Evolutionary conservation across 495 filamentous ascomycete genomes (phyloP).

Genomic region (Paragyromitra xinjiangensis): DNA sequence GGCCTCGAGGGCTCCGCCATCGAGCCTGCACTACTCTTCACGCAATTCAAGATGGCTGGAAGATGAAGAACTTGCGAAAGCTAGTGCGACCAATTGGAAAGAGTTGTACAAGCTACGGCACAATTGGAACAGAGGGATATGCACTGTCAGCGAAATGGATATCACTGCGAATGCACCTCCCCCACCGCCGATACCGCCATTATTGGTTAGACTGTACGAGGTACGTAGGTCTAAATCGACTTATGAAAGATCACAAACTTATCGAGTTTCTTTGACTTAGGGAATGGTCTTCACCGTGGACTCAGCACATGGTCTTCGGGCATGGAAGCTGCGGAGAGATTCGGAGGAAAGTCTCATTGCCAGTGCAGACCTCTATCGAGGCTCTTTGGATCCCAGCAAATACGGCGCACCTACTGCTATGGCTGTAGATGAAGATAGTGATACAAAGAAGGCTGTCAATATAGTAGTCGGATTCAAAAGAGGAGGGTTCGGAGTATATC

Average conservation of each 20-base stretch:
- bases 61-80: slow-evolving; percentile 68
- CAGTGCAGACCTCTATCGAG: slow-evolving; percentile 58
- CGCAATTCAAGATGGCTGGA: slow-evolving; percentile 85
- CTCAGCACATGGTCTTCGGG: slow-evolving; percentile 71
- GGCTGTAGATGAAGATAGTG: slow-evolving; percentile 65
- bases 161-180: slow-evolving; percentile 64
- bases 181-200: slow-evolving; percentile 63
- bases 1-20: slow-evolving; percentile 60
- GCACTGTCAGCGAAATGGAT: slow-evolving; percentile 77
- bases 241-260: slow-evolving; percentile 23
- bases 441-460: slow-evolving; percentile 60
- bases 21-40: slow-evolving; percentile 72
- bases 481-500: slow-evolving; percentile 77
- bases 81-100: slow-evolving; percentile 78
- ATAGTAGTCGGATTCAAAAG: slow-evolving; percentile 79
- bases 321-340: slow-evolving; percentile 74
- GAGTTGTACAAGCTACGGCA: slow-evolving; percentile 86
- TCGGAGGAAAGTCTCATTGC: slow-evolving; percentile 64
- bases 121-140: slow-evolving; percentile 89
- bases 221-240: slow-evolving; percentile 36
- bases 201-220: slow-evolving; percentile 54
- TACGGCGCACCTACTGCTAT: slow-evolving; percentile 71
- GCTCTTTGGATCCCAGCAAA: slow-evolving; percentile 34
- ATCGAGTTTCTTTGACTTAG: slow-evolving; percentile 71
- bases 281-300: slow-evolving; percentile 84